phyloP scores from a whole-genome alignment of 2,329 filamentous ascomycete species.

The Malbranchea cinnamomea region DNA sequence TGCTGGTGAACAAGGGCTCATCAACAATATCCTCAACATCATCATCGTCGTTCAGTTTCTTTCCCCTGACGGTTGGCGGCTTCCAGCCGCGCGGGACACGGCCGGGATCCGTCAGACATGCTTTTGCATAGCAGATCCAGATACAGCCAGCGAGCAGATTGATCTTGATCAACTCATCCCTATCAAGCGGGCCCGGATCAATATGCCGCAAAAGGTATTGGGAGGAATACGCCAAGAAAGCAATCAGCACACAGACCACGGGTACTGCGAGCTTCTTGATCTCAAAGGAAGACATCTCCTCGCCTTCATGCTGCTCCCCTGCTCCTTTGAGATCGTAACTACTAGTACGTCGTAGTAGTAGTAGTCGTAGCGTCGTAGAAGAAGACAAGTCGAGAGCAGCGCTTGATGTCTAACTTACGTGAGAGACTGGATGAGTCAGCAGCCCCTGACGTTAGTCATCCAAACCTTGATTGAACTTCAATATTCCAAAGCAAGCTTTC shows the following conservation, averaged over 20 bases:
- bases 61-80: conserved; percentile 6
- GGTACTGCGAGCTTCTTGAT: conserved; percentile 36
- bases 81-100: conserved; percentile 33
- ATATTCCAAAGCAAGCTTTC: no score
- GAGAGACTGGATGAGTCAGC: no score
- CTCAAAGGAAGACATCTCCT: conserved; percentile 17
- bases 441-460: neutral
- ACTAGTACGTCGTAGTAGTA: neutral
- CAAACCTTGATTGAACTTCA: conserved; percentile 1
- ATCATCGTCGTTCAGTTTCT: conserved; percentile 10
- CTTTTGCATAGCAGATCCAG: conserved; percentile 43
- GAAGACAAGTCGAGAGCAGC: no score
- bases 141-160: conserved; percentile 41
- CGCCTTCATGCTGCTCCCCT: neutral
- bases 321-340: neutral
- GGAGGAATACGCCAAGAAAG: conserved; percentile 44
- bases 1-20: conserved; percentile 5
- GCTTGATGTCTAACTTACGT: no score
- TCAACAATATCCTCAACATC: conserved; percentile 5
- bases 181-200: conserved; percentile 38
- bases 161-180: conserved; percentile 36
- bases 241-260: conserved; percentile 38
- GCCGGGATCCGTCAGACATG: conserved; percentile 46
- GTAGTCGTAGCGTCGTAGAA: no score
- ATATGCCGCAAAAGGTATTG: conserved; percentile 42